phyloP scores from a whole-genome alignment of 768 basidiomycete genomes.

The Hortiboletus flavorubellus region DNA sequence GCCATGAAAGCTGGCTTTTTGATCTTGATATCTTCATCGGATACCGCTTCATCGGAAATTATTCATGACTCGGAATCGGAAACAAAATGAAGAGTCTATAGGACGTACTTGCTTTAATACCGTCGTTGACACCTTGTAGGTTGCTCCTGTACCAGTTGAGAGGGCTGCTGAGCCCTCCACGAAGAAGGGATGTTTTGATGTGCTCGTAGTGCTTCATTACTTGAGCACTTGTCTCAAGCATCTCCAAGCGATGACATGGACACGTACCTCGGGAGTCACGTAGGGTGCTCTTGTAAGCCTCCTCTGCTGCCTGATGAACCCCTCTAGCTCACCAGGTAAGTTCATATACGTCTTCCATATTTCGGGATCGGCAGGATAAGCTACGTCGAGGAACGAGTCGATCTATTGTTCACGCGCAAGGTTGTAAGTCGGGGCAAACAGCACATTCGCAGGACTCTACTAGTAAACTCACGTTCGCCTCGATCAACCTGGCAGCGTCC shows the following conservation, averaged over 20 bases:
- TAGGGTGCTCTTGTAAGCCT: constrained; percentile 28
- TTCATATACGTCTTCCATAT: constrained; percentile 36
- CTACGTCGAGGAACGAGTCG: constrained; percentile 38
- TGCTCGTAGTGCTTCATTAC: constrained; percentile 27
- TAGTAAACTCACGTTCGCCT: constrained; percentile 30
- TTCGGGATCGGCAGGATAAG: constrained; percentile 34
- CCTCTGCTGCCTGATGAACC: constrained; percentile 24
- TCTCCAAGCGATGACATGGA: neutral
- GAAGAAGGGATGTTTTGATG: constrained; percentile 25
- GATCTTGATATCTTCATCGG: constrained; percentile 27
- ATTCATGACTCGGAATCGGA: neutral
- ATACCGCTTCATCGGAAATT: constrained; percentile 13
- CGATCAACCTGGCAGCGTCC: constrained; percentile 31
- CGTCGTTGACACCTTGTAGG: constrained; percentile 26
- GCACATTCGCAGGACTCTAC: too few species aligned
- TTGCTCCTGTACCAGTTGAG: constrained; percentile 38
- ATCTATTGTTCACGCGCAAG: constrained; percentile 20
- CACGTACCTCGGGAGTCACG: constrained; percentile 32
- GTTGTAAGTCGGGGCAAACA: neutral
- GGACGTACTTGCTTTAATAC: constrained; percentile 29
- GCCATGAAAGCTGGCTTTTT: constrained; percentile 39
- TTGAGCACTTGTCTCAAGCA: neutral
- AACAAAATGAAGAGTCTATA: neutral
- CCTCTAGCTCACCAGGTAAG: constrained; percentile 33
- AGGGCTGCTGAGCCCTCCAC: constrained; percentile 33